A percentile compares a stretch with the other conserved stretches of the same genome.
Conservation (phyloP, 78 protist genomes). For the Chrysochromulina tobinii region DNA sequence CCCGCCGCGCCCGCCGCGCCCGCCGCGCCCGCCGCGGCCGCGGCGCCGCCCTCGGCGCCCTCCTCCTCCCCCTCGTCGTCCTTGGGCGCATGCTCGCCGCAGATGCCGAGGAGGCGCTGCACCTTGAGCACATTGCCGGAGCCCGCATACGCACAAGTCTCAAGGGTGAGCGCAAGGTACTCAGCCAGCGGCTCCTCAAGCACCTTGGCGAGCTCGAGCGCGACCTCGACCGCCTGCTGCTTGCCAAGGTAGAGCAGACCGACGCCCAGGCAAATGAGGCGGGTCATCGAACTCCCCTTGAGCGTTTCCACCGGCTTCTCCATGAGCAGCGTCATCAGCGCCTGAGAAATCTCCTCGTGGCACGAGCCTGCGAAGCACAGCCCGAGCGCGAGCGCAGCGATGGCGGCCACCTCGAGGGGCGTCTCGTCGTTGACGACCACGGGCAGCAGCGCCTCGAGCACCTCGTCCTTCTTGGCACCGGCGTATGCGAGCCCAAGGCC, state of each 20-base stretch:
- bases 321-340: conserved; percentile 7
- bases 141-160: conserved; percentile 95
- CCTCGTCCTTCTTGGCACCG: conserved; percentile 27
- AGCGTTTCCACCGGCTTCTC: not conserved
- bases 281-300: conserved; percentile 38
- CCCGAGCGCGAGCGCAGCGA: conserved; percentile 88
- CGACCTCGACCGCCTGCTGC: conserved; percentile 79
- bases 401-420: conserved; percentile 75
- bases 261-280: conserved; percentile 70
- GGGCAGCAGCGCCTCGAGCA: conserved; percentile 48
- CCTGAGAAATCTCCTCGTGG: conserved; percentile 53
- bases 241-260: conserved; percentile 79
- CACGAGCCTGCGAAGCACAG: conserved; percentile 87
- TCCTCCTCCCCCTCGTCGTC: conserved; percentile 41
- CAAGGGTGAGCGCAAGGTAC: conserved; percentile 56
- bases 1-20: not conserved
- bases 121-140: conserved; percentile 96
- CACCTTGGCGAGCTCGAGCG: conserved; percentile 77
- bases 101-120: conserved; percentile 78
- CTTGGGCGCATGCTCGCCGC: conserved; percentile 73
- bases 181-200: conserved; percentile 50
- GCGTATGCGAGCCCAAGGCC: conserved; percentile 70
- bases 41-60: not conserved
- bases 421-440: conserved; percentile 55
- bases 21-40: not conserved